Base-by-base conservation (phyloP, 345 rosid species). In the Rubroshorea leprosula region DNA sequence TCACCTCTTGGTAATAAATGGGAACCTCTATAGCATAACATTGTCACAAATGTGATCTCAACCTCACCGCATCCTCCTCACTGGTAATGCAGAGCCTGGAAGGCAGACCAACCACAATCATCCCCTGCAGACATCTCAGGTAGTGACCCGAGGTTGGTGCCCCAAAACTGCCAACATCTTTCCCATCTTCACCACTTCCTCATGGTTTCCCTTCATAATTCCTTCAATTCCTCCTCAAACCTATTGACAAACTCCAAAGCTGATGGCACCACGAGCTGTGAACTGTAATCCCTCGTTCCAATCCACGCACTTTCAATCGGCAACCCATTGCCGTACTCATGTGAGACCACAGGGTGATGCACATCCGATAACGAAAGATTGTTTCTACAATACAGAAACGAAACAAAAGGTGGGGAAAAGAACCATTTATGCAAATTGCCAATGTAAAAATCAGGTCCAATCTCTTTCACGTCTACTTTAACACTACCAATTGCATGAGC, bases 391-490 rank as follows among this genome's bases (percentile, higher is more conserved):
- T 82, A 78, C 56, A 87, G 71, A 74, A 87, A 76, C 8, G 95
- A 88, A 6, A 82, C 76, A 4, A 90, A 80, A 0, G 90, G 90
- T 0, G 90, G 90, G 60, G 88, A 87, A 62, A 87, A 87, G 50
- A 87, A 84, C 90, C 95, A 87, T 41, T 87, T 87, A 29, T 87
- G 80, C 57, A 87, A 71, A 67, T 84, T 84, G 46, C 95, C 80
- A n/a, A 75, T 90, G 16, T 84, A 87, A 24, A 78, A 87, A 77
- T 87, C 90, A 51, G 95, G 89, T 55, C 83, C 89, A n/a, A 84
- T 79, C 53, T 82, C 90, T 57, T 80, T 78, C 4, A 87, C 88
- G 65, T 87, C 81, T 23, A 87, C 79, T 49, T 84, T 79, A 53
- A 87, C 79, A 63, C 88, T 82, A 54, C 95, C 90, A 54, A 87